Evolutionary conservation across 1,139 yeast genomes (phyloP), one percentile per base, ranked within the genome.

Genomic region (Kluyveromyces marxianus): DNA sequence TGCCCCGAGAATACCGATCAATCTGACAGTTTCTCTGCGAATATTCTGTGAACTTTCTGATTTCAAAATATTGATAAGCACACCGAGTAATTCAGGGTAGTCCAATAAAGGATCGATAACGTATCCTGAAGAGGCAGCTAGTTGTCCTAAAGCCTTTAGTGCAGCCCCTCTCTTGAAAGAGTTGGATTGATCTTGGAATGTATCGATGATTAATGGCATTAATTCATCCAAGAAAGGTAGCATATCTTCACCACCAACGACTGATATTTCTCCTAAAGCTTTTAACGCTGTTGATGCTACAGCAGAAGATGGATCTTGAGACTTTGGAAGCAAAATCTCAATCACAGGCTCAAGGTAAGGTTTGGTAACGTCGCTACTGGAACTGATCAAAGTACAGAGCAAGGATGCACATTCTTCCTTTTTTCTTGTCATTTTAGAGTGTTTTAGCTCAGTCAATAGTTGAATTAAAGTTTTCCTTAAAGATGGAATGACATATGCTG

Each of bases 401-500:
- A 90, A 69, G 4, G 78, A 75, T 0, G 96, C 95, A 52, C 90
- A 83, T 61, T 90, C 97, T 63, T 92, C 98, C 57, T 84, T 86
- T 54, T 81, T 84, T 27, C 95, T 71, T 27, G 90, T 73, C 45
- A 72, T 72, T 14, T 82, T 77, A 2, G 96, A 85, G 63, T 82
- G 89, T 55, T 89, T 95, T 44, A 94, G 69, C 54, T 88, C 85
- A 0, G 97, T 87, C 43, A 94, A 67, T 24, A 90, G 71, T 63
- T 92, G 97, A 44, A 94, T 81, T 50, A 94, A 69, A 0, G 94
- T 81, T 59, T 88, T 90, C 54, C 98, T 72, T 47, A 94, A 70
- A 1, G 95, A 85, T 0, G 99, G 98, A 28, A 90, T 92, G 51
- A 92, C 88, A 63, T 88, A 90, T 0, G 98, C 97, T 1, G 99